Evolutionary conservation across 306 rosid genomes (phyloP), one percentile per base, ranked within the genome.

Genomic region (Prunus davidiana): DNA sequence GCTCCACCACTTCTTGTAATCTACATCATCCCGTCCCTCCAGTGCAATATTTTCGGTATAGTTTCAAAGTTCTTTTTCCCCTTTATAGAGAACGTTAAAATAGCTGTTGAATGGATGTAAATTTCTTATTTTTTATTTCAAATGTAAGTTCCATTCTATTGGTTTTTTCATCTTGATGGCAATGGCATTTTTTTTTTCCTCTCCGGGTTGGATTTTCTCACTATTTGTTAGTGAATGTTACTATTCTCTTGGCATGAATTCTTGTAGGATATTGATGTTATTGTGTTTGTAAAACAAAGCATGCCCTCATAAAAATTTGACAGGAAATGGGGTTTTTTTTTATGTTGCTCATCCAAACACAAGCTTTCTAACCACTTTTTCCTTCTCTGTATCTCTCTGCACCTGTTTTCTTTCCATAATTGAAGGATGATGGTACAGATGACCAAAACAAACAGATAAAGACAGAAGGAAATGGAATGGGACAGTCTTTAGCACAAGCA

Each of bases 1-100:
- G 78, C 60, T 76, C 66, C 76, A 43, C 55, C 56, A 15, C 38
- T 24, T 50, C 19, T 62, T 71, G 63, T 49, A 75, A 13, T 72
- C 55, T 11, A 24, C 9, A 10, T 24, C 55, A 28, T 54, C 27
- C 3, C 34, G 15, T 30, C 41, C 38, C 16, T 41, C 28, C 16
- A 5, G 46, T 46, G 14, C 15, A 30, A 60, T 32, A 43, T 71
- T 11, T 28, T 76, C 32, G 64, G 74, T 64, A 76, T 47, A 34
- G 74, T 55, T 65, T 20, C 12, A 47, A 57, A 9, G 34, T 65
- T 16, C 3, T 4, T 27, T 47, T 55, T 24, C 19, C 34, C 10
- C 24, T 47, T 16, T 72, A 1, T 9, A 50, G 38, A 55, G 61
- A 20, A 12, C 24, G 46, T 66, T 19, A 32, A 45, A 20, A 77